phyloP scores from a whole-genome alignment of 345 rosid genomes.

The sweet orange (Citrus sinensis) region DNA sequence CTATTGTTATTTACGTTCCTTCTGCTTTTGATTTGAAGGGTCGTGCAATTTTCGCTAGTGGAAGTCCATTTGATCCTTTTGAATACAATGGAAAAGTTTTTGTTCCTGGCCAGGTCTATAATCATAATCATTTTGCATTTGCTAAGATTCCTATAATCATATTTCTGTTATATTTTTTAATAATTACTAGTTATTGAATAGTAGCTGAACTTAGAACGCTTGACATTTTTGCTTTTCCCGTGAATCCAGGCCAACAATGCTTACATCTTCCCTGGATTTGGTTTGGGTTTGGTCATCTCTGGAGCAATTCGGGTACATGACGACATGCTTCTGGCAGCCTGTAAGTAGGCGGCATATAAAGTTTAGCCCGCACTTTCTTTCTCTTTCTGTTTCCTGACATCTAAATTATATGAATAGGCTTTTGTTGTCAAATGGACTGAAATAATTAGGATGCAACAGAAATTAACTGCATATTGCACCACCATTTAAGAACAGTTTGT shows the following conservation, averaged over 20 bases:
- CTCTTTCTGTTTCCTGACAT: background rate
- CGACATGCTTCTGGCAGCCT: conserved; percentile 85
- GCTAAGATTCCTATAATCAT: background rate
- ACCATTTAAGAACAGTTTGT: background rate
- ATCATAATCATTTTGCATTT: background rate
- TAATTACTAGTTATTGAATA: background rate
- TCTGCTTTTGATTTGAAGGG: conserved; percentile 49
- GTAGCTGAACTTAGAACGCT: background rate
- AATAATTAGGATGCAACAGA: background rate
- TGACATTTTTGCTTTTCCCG: conserved; percentile 3
- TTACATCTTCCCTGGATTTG: conserved; percentile 86
- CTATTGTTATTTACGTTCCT: background rate
- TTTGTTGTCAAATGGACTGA: background rate
- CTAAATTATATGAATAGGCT: background rate
- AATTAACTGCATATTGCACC: background rate
- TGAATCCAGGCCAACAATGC: conserved; percentile 79
- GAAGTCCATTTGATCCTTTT: conserved; percentile 95
- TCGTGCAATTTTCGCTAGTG: conserved; percentile 89
- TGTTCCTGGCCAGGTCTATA: conserved; percentile 84
- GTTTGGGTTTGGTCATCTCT: conserved; percentile 84
- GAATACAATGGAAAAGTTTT: conserved; percentile 65
- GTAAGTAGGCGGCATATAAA: conserved; percentile 36
- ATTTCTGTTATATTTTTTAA: background rate
- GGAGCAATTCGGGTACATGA: conserved; percentile 83
- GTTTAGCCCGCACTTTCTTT: conserved; percentile 6